phyloP scores from a whole-genome alignment of 1,284 basidiomycete genomes.

The Coniferiporia sulphurascens region DNA sequence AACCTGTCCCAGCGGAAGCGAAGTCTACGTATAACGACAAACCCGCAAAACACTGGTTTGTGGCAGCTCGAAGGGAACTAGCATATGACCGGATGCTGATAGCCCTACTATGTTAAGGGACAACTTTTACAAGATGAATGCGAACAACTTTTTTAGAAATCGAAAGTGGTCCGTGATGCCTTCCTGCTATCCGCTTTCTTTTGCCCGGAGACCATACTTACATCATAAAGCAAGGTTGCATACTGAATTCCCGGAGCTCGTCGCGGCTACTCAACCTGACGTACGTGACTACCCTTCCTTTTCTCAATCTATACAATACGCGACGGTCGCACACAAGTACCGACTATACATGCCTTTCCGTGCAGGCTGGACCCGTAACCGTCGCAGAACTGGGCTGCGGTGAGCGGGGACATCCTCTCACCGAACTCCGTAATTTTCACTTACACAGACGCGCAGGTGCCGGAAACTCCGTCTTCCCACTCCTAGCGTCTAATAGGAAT shows the following conservation, averaged over 20 bases:
- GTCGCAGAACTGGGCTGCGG: slow-evolving; percentile 88
- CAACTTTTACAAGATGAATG: slow-evolving; percentile 83
- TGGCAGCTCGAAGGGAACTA: neutral
- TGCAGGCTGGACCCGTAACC: slow-evolving; percentile 68
- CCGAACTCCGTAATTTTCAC: neutral
- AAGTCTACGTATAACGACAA: slow-evolving; percentile 68
- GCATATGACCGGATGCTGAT: neutral
- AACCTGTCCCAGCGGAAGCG: slow-evolving; percentile 65
- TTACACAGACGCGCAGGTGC: slow-evolving; percentile 53
- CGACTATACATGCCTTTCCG: slow-evolving; percentile 13
- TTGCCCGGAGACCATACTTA: neutral
- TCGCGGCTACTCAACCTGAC: slow-evolving; percentile 61
- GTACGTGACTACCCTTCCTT: slow-evolving; percentile 33
- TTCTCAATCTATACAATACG: neutral
- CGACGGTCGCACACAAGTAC: neutral
- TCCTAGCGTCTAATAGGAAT: slow-evolving; percentile 81
- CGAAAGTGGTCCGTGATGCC: slow-evolving; percentile 63
- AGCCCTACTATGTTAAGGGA: slow-evolving; percentile 51
- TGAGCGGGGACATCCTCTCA: slow-evolving; percentile 27
- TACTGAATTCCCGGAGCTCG: slow-evolving; percentile 86
- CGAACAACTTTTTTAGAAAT: slow-evolving; percentile 87
- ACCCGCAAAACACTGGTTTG: slow-evolving; percentile 68
- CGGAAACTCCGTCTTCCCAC: slow-evolving; percentile 92
- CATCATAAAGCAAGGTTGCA: slow-evolving; percentile 55
- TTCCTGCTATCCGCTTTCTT: neutral